phyloP scores from a whole-genome alignment of 352 stramenopile genomes.

The Phytophthora idaei region DNA sequence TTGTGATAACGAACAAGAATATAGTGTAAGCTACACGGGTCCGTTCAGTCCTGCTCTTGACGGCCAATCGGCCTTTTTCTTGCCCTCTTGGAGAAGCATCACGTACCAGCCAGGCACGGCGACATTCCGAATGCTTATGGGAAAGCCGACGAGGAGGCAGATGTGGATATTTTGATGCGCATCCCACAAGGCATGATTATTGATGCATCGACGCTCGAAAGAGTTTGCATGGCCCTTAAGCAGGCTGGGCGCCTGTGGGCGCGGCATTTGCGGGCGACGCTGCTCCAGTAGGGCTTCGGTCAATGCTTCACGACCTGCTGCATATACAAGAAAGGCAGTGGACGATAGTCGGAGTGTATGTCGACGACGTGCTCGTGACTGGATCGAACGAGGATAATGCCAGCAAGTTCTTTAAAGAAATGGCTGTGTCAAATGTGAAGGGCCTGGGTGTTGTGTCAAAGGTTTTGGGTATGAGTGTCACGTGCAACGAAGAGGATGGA shows the following conservation, averaged over 20 bases:
- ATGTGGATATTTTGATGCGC: constrained; percentile 4
- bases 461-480: constrained; percentile 31
- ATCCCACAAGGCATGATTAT: constrained; percentile 5
- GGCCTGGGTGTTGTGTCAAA: constrained; percentile 27
- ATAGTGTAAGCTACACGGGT: neutral
- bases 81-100: neutral
- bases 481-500: neutral
- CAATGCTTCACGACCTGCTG: constrained; percentile 31
- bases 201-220: constrained; percentile 3
- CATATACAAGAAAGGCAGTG: constrained; percentile 19
- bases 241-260: constrained; percentile 28
- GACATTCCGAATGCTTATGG: constrained; percentile 5
- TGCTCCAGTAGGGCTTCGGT: constrained; percentile 16
- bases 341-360: constrained; percentile 29
- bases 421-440: constrained; percentile 22
- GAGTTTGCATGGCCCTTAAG: constrained; percentile 35
- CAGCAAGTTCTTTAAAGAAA: constrained; percentile 16
- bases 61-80: neutral
- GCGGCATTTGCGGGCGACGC: too few relatives aligned
- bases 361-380: constrained; percentile 38
- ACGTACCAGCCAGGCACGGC: neutral
- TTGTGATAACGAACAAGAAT: neutral
- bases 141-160: constrained; percentile 8
- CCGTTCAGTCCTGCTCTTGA: constrained; percentile 1
- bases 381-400: neutral